Evolutionary conservation across 2,329 filamentous ascomycete species (phyloP), one percentile per base, ranked within the genome.

Genomic region (Cladophialophora immunda): DNA sequence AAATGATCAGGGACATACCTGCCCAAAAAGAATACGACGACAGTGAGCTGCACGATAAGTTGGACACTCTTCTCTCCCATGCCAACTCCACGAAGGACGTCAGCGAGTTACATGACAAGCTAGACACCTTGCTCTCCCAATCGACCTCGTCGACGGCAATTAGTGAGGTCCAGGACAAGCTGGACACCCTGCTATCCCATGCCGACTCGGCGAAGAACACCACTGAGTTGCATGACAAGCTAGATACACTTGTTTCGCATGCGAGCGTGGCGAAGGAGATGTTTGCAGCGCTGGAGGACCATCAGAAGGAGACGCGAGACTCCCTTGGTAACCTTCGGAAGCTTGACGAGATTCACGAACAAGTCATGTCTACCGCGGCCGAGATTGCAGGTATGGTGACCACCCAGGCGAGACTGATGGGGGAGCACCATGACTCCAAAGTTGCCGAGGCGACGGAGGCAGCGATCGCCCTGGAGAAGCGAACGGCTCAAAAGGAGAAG

Each of bases 261-360:
- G 73, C 65, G n/a, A 38, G 41, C 4, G 38, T 19, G n/a, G 65
- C 65, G n/a, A 71, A 73, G 34, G 76, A 78, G 66, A 83, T 84
- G 73, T 81, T 85, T 17, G 81, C 84, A 71, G 80, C 81, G 71
- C 78, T 88, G 27, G 80, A 93, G 47, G 86, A 86, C 58, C 88
- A 92, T 74, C 88, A 86, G 34, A 84, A 88, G 29, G 85, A 87
- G 22, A 86, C 92, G 0, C 86, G 86, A 59, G 89, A 92, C 75
- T 88, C 91, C 1, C 87, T 92, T 38, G 84, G 86, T 4, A 92
- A 94, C 72, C 86, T 97, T 54, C 90, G 91, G 69, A 92, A 92
- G 27, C 86, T 99, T 4, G 93, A 97, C 72, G 87, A 93, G 77
- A 95, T 98, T 58, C 93, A 97, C 74, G 86, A 91, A 70, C 92